Evolutionary conservation across 2,329 filamentous ascomycete genomes (phyloP), one percentile per base, ranked within the genome.

Genomic region (Ophidiomyces ophidiicola): DNA sequence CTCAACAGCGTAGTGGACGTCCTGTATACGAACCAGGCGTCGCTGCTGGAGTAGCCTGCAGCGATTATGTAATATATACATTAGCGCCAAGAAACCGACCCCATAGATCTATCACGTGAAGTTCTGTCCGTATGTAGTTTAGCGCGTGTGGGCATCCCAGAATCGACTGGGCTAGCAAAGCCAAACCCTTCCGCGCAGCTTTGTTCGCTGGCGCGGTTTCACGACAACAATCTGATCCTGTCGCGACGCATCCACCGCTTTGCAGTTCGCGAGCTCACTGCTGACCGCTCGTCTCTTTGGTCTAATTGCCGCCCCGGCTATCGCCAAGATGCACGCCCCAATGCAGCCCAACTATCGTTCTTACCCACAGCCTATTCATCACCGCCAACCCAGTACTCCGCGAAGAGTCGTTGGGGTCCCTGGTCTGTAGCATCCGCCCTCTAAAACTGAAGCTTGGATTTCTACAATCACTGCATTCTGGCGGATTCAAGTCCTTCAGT

Each of bases 11-110:
- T 98, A 49, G 92, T 98, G 47, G 92, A 98, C 63, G 85, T 93
- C 50, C 69, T 98, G 55, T 98, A 96, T 71, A 87, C 85, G 47
- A 96, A 94, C 70, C 88, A 98, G 69, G 90, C 90, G 36, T 93
- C 85, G 44, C 70, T 92, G 71, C 70, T 98, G 52, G 90, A 98
- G 72, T 98, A 78, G 54, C 18, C 14, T 32, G 11, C 8, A 10
- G 1, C 14, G n/a, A 18, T 32, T 32, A 32, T 17, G 14, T 32
- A 39, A 32, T 19, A 4, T 29, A 14, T 15, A 15, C 19, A 7
- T 41, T 24, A 29, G 32, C 38, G 38, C 38, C 20, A 35, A 36
- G 32, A 31, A 32, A 24, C 30, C 18, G 36, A 23, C 21, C 31
- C 31, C 38, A 15, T n/a, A n/a, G n/a, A n/a, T n/a, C n/a, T n/a